Evolutionary conservation across 176 grass and related monocot genomes (phyloP), one percentile per base, ranked within the genome.

Genomic region (Raddia distichophylla): DNA sequence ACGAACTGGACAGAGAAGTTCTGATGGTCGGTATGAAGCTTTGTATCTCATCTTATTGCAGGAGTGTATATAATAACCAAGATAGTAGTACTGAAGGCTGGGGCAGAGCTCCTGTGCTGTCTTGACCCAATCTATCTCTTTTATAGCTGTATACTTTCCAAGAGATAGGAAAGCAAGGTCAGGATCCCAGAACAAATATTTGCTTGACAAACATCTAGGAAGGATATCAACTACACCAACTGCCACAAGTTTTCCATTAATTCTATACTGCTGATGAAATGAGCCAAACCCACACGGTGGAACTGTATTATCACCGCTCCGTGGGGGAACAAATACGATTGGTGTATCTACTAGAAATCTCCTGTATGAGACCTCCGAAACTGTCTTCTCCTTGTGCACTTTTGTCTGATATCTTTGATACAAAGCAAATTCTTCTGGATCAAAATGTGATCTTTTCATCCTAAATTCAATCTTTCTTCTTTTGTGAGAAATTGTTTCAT

Each of bases 151-250:
- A 89, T 91, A 98, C 67, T 95, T 98, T 87, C 93, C 96, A 85
- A 98, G 90, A 78, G 93, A 93, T 43, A 98, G 74, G 79, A 95
- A 98, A 80, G 93, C 85, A 87, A 89, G 70, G 60, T 98, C 93
- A 91, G 96, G 96, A 86, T 98, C 96, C 96, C 96, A 98, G 82
- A 98, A 98, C 60, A 98, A 91, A 73, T 98, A 98, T 75, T 98
- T 98, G 87, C 93, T 98, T 68, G 96, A 98, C 79, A 98, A 82
- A 84, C 93, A 98, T 86, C 90, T 95, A 35, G 93, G 93, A 77
- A 98, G 87, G 48, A 98, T 91, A 83, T 95, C 96, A 43, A 98
- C 92, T 44, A 98, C 96, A 86, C 96, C 96, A 90, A 98, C 96
- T 51, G 93, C 96, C 64, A 95, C 84, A 68, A 98, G 90, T 86